Percentiles rank a stretch among this genome's conserved stretches.
Conservation (phyloP, 495 filamentous ascomycete genomes). For the Penicillium ucsense region DNA sequence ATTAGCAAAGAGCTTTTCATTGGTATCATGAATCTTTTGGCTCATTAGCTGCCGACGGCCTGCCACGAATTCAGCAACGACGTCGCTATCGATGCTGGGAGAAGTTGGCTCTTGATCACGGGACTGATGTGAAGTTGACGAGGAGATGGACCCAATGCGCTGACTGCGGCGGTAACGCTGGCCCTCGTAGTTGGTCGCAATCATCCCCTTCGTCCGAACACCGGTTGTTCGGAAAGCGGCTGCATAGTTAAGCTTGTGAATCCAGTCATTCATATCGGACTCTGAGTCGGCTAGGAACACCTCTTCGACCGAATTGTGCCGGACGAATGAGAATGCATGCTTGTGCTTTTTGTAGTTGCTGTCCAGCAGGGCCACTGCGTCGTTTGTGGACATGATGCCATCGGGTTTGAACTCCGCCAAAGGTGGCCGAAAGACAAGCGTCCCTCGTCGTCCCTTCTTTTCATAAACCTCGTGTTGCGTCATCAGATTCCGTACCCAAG, state of each 20-base stretch:
- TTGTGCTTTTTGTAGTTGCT: slow-evolving; percentile 90
- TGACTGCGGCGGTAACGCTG: slow-evolving; percentile 64
- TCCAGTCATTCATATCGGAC: slow-evolving; percentile 91
- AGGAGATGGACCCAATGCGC: slow-evolving; percentile 47
- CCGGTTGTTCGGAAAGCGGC: slow-evolving; percentile 86
- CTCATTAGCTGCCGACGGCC: slow-evolving; percentile 74
- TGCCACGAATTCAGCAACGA: slow-evolving; percentile 71
- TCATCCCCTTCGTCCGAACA: slow-evolving; percentile 80
- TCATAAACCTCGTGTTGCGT: slow-evolving; percentile 73
- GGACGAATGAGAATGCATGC: slow-evolving; percentile 82
- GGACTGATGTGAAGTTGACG: slow-evolving; percentile 21
- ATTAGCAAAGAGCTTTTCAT: slow-evolving; percentile 64
- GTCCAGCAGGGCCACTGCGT: slow-evolving; percentile 83
- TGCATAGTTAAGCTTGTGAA: slow-evolving; percentile 92
- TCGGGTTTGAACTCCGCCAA: slow-evolving; percentile 89
- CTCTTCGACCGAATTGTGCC: slow-evolving; percentile 84
- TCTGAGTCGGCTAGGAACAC: slow-evolving; percentile 84
- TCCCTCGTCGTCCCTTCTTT: slow-evolving; percentile 40
- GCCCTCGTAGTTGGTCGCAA: slow-evolving; percentile 77
- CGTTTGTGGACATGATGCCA: slow-evolving; percentile 79
- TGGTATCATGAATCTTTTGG: slow-evolving; percentile 71
- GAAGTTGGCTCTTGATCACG: slow-evolving; percentile 27
- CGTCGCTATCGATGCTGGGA: slow-evolving; percentile 63
- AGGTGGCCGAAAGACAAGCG: slow-evolving; percentile 82
- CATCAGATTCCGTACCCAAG: slow-evolving; percentile 86